Evolutionary conservation across 139 green algal species (phyloP).

Genomic region (Chlamydomonas incerta): DNA sequence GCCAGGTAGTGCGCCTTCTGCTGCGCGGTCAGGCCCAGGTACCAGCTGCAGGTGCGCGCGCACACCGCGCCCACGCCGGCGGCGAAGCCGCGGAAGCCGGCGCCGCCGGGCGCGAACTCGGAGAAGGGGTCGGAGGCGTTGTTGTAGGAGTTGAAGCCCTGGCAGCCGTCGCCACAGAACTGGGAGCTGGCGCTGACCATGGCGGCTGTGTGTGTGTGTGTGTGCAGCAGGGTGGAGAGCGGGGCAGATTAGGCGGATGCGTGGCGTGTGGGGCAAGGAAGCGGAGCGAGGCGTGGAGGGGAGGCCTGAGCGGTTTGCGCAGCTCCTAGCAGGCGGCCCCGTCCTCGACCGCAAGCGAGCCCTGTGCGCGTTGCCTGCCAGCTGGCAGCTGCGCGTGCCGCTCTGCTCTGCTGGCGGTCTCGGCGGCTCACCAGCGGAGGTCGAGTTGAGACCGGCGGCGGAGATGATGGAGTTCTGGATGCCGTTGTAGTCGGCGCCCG

Average conservation of each 20-base stretch:
- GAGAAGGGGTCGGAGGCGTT: slow-evolving; percentile 86
- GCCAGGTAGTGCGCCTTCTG: not conserved
- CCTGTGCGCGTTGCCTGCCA: too few species aligned
- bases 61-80: slow-evolving; percentile 61
- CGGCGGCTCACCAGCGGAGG: too few species aligned
- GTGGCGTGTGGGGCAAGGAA: too few species aligned
- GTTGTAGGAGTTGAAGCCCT: slow-evolving; percentile 49
- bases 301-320: too few species aligned
- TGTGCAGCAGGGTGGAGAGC: too few species aligned
- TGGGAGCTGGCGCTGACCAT: not conserved
- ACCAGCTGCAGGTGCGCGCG: slow-evolving; percentile 70
- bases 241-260: too few species aligned
- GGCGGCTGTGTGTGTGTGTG: too few species aligned
- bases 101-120: slow-evolving; percentile 64
- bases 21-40: not conserved
- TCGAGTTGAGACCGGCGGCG: not conserved
- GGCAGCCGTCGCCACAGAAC: slow-evolving; percentile 74
- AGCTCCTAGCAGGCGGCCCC: too few species aligned
- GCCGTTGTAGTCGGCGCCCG: slow-evolving; percentile 6
- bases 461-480: not conserved
- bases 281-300: too few species aligned
- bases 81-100: slow-evolving; percentile 76
- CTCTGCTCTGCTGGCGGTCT: too few species aligned
- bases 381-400: too few species aligned
- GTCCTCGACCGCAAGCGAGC: too few species aligned